A percentile compares a stretch with the other conserved stretches of the same genome.
Conservation (phyloP, 495 filamentous ascomycete genomes). For the Viridothelium virens region DNA sequence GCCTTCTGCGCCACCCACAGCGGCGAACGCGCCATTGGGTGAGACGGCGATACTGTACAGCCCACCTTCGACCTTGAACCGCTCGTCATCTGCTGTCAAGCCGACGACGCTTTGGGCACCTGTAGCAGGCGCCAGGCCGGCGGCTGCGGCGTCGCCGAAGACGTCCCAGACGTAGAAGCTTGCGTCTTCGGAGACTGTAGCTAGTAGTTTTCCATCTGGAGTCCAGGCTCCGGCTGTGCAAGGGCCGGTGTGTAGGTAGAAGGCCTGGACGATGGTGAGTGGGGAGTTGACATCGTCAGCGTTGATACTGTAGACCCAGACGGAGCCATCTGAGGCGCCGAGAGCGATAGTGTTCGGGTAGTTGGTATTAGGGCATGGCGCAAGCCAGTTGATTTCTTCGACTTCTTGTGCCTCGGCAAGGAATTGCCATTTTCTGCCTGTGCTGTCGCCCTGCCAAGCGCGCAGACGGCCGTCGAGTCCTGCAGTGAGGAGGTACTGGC, state of each 20-base stretch:
- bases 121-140: slow-evolving; percentile 58
- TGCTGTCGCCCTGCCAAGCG: slow-evolving; percentile 30
- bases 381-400: slow-evolving; percentile 88
- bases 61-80: slow-evolving; percentile 86
- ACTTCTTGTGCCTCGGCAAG: slow-evolving; percentile 72
- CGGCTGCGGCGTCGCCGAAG: slow-evolving; percentile 72
- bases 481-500: slow-evolving; percentile 76
- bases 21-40: slow-evolving; percentile 67
- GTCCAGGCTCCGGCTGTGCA: slow-evolving; percentile 91
- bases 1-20: slow-evolving; percentile 80
- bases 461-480: slow-evolving; percentile 68
- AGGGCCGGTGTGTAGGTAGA: slow-evolving; percentile 78
- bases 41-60: slow-evolving; percentile 78
- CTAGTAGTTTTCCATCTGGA: slow-evolving; percentile 77
- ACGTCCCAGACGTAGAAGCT: slow-evolving; percentile 90
- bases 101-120: slow-evolving; percentile 63
- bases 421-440: slow-evolving; percentile 51
- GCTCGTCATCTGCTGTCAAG: slow-evolving; percentile 73
- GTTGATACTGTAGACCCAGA: slow-evolving; percentile 90
- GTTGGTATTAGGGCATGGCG: slow-evolving; percentile 58
- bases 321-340: slow-evolving; percentile 84
- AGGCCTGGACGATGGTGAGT: slow-evolving; percentile 76
- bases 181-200: slow-evolving; percentile 81
- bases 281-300: slow-evolving; percentile 49
- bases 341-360: slow-evolving; percentile 79